phyloP scores from a whole-genome alignment of 768 basidiomycete genomes.

The Panaeolus papilionaceus region DNA sequence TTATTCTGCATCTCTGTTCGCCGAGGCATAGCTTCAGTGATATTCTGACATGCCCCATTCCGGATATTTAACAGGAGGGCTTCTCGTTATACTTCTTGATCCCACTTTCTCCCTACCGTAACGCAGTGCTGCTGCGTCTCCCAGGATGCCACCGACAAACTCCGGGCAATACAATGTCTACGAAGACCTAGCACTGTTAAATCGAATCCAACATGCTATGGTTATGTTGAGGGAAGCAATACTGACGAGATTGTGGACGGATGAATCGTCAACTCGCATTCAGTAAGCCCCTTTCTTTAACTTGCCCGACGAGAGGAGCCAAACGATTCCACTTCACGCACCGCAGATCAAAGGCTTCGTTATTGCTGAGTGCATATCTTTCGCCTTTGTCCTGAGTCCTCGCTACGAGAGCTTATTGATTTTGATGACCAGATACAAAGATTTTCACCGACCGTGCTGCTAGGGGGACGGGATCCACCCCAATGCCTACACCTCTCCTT shows the following conservation, averaged over 20 bases:
- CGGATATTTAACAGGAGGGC: background rate
- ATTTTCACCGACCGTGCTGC: background rate
- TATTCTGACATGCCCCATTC: background rate
- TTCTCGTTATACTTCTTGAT: background rate
- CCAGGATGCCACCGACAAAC: background rate
- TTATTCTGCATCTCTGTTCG: background rate
- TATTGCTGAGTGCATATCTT: background rate
- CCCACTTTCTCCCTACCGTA: background rate
- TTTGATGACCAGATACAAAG: background rate
- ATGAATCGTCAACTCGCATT: background rate
- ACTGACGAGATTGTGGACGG: background rate
- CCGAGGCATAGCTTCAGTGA: background rate
- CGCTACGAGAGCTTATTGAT: background rate
- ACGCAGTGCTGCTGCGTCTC: slow-evolving; percentile 2
- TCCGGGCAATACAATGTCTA: background rate
- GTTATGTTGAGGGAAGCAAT: background rate
- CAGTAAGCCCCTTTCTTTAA: background rate
- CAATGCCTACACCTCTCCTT: background rate
- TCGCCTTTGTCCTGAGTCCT: background rate
- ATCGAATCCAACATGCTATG: background rate
- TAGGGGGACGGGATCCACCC: background rate
- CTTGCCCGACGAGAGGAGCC: background rate
- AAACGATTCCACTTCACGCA: background rate
- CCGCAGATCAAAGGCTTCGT: background rate
- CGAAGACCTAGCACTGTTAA: background rate